These are phyloP conservation scores for Ophiorrhiza pumila DNA, from an alignment of 257 asterid species.

Conservation along the genomic window DNA sequence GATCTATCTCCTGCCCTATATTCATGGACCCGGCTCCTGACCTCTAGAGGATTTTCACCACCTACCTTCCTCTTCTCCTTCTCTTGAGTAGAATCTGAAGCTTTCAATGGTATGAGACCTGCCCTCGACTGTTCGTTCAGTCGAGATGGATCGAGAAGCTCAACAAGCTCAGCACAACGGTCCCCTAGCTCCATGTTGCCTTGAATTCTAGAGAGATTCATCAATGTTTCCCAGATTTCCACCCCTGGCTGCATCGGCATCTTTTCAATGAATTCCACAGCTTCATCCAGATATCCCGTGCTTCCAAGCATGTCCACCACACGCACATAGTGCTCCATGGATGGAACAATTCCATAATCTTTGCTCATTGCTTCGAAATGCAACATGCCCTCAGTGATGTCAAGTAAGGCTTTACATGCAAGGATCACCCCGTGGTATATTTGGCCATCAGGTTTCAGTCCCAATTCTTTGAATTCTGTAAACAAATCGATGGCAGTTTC, in stretches of 20 bases:
- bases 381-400: slow-evolving; percentile 60
- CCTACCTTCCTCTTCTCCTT: slow-evolving; percentile 44
- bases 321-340: slow-evolving; percentile 62
- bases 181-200: slow-evolving; percentile 71
- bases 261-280: slow-evolving; percentile 60
- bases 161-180: slow-evolving; percentile 56
- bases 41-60: slow-evolving; percentile 47
- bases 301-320: slow-evolving; percentile 69
- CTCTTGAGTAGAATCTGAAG: slow-evolving; percentile 46
- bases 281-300: slow-evolving; percentile 69
- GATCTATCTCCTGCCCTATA: slow-evolving; percentile 83
- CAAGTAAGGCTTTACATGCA: slow-evolving; percentile 61
- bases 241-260: slow-evolving; percentile 54
- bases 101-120: slow-evolving; percentile 54
- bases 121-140: slow-evolving; percentile 54
- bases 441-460: slow-evolving; percentile 63
- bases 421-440: slow-evolving; percentile 56
- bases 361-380: slow-evolving; percentile 69
- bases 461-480: slow-evolving; percentile 57
- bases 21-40: slow-evolving; percentile 56
- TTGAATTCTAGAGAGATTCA: slow-evolving; percentile 62
- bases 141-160: slow-evolving; percentile 52
- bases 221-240: slow-evolving; percentile 60
- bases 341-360: slow-evolving; percentile 54
- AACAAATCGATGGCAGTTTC: slow-evolving; percentile 63